phyloP scores from a whole-genome alignment of 306 rosid genomes.

The Citrullus colocynthis region DNA sequence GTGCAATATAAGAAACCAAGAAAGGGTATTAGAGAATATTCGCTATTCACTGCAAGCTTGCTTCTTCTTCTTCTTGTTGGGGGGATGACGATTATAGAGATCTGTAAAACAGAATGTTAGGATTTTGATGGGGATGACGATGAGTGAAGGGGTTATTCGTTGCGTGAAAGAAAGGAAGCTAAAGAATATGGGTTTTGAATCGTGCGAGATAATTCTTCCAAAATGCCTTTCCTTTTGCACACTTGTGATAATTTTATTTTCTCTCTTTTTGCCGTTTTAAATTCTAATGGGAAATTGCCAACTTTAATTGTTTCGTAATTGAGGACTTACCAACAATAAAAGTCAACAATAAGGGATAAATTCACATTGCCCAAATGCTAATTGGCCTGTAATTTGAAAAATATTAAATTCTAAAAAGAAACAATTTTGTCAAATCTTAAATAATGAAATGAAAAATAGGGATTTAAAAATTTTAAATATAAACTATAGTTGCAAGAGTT shows the following conservation, averaged over 20 bases:
- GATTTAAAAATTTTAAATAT: not conserved
- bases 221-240: not conserved
- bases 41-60: slow-evolving; percentile 1
- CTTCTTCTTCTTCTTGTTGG: not conserved
- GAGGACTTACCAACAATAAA: not conserved
- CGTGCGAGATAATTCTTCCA: not conserved
- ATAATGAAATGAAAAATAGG: not conserved
- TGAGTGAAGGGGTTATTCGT: slow-evolving; percentile 18
- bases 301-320: not conserved
- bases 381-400: not conserved
- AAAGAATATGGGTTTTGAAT: slow-evolving; percentile 9
- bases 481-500: not conserved
- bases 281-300: not conserved
- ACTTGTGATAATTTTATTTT: not conserved
- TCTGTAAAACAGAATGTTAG: slow-evolving; percentile 14
- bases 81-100: not conserved
- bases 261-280: not conserved
- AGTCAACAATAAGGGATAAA: not conserved
- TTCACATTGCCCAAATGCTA: not conserved
- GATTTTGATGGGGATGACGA: slow-evolving; percentile 12
- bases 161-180: slow-evolving; percentile 14
- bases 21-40: slow-evolving; percentile 21
- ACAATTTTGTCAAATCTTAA: not conserved
- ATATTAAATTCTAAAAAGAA: not conserved
- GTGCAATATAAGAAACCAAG: not conserved